phyloP scores from a whole-genome alignment of 2,329 filamentous ascomycete genomes.

The Beauveria australis region DNA sequence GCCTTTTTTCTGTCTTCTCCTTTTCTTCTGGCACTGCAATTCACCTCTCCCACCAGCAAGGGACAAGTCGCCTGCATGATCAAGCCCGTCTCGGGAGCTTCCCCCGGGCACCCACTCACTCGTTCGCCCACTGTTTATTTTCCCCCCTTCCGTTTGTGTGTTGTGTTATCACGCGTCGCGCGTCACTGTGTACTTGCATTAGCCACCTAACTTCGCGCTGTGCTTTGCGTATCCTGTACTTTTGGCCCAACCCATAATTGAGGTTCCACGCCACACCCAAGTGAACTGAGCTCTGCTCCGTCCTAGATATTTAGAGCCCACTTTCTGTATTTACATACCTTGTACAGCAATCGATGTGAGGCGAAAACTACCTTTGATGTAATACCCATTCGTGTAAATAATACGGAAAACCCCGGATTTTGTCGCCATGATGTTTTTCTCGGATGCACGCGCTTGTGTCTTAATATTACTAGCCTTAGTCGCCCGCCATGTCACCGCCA shows the following conservation, averaged over 20 bases:
- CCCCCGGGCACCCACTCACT: slow-evolving; percentile 5
- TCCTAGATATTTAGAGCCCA: neutral
- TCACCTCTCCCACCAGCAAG: neutral
- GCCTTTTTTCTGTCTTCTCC: neutral
- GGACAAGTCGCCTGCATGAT: neutral
- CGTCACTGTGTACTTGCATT: slow-evolving; percentile 1
- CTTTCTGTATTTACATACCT: neutral
- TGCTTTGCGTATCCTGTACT: neutral
- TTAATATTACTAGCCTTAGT: slow-evolving; percentile 12
- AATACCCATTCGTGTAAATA: neutral
- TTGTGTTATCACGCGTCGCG: slow-evolving; percentile 7
- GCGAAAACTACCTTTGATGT: neutral
- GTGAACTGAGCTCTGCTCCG: neutral
- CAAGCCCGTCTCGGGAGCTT: slow-evolving; percentile 11
- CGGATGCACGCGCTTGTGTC: neutral
- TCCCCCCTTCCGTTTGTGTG: neutral
- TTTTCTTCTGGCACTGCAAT: neutral
- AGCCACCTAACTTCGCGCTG: neutral
- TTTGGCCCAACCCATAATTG: neutral
- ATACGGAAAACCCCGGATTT: neutral
- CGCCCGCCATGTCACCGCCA: slow-evolving; percentile 40
- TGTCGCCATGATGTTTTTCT: neutral
- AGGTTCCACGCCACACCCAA: neutral
- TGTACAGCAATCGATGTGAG: neutral
- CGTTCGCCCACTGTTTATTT: slow-evolving; percentile 2